Evolutionary conservation across 495 filamentous ascomycete genomes (phyloP).

Genomic region (Podospora tetraspora): DNA sequence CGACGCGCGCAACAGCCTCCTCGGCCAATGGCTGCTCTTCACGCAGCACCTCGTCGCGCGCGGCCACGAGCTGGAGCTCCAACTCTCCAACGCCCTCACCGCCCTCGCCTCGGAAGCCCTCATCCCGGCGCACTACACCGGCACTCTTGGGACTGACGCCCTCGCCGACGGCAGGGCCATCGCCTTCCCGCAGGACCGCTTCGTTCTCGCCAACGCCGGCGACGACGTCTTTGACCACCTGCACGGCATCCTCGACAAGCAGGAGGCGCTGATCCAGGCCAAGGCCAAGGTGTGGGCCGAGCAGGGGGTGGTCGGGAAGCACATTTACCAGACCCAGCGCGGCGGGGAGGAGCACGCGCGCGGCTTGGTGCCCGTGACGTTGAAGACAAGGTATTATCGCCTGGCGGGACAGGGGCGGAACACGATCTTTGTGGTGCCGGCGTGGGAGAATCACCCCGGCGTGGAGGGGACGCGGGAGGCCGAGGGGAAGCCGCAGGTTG

Average conservation of each 20-base stretch:
- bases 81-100: conserved; percentile 44
- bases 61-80: conserved; percentile 47
- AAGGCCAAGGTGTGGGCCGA: conserved; percentile 22
- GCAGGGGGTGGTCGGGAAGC: conserved; percentile 33
- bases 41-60: conserved; percentile 44
- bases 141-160: conserved; percentile 32
- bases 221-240: conserved; percentile 43
- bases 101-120: conserved; percentile 43
- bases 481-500: conserved; percentile 42
- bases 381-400: conserved; percentile 45
- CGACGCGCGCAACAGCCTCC: conserved; percentile 35
- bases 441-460: conserved; percentile 40
- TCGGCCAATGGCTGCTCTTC: conserved; percentile 48
- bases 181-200: conserved; percentile 47
- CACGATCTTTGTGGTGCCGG: conserved; percentile 48
- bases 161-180: conserved; percentile 33
- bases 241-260: conserved; percentile 41
- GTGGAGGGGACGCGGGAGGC: conserved; percentile 36
- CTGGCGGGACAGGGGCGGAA: conserved; percentile 34
- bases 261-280: conserved; percentile 31
- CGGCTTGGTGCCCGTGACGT: conserved; percentile 41
- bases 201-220: conserved; percentile 47
- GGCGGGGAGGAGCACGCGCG: conserved; percentile 23
- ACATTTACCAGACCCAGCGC: conserved; percentile 17
- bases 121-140: conserved; percentile 39